Base-by-base conservation (phyloP, 805 yeast genomes). In the Candida michaelii region DNA sequence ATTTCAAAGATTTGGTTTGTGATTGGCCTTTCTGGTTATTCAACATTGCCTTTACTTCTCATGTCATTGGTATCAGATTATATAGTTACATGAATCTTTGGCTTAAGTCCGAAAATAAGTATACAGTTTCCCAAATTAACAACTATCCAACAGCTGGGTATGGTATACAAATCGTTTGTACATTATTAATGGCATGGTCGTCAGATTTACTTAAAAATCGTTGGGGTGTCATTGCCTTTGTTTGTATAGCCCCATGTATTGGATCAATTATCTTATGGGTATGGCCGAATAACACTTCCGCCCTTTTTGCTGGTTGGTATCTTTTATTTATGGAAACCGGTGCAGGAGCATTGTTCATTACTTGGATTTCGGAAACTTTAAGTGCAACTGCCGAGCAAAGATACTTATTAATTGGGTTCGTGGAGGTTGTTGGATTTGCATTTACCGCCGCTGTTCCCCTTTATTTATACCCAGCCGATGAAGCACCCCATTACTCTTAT, bases 391-490 rank as follows among this genome's bases (percentile, higher is more conserved):
- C 39, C 13, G 49, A 46, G 17, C 43, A 31, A 13, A 46, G 46
- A 40, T 39, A 39, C 31, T 36, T 46, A 21, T n/a, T 37, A 19
- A 43, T 43, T 30, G 49, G 46, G 17, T 14, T 60, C 10, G 64
- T 59, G 17, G 61, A 62, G 25, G 56, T 62, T 2, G 40, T 62
- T 37, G 49, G 65, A 3, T 62, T 54, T 44, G 57, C 63, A 5
- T 52, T 63, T 32, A 58, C 55, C 42, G 65, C 70, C 11, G 63
- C 66, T 63, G 39, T 63, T 23, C 70, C 68, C 33, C 46, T 60
- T 5, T 50, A 60, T 15, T 48, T 65, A 25, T 65, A 52, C 49
- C 64, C 66, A 17, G 56, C 68, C 16, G 50, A 54, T 27, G 50
- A 58, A n/a, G 69, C 69, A 2, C 69, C 69, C 17, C 49, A 47